Conservation (phyloP, 352 stramenopile genomes). For the Globisporangium polare region DNA sequence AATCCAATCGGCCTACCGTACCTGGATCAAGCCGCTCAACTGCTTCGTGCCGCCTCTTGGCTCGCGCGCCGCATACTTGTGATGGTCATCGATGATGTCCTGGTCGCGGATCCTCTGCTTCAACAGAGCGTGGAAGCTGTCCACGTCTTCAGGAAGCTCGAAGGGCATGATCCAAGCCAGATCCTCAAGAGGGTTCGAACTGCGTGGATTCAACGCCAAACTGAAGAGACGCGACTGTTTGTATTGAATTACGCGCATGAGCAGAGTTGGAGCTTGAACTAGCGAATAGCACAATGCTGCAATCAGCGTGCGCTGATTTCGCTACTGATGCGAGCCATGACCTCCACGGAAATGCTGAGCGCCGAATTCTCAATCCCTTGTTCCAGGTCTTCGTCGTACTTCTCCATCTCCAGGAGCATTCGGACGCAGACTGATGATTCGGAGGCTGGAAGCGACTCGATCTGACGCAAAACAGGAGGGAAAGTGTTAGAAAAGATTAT, state of each 20-base stretch:
- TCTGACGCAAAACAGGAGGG: too few species aligned
- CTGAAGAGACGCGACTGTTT: slow-evolving; percentile 6
- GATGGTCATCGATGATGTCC: slow-evolving; percentile 40
- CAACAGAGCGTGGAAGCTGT: slow-evolving; percentile 45
- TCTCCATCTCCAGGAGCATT: slow-evolving; percentile 62
- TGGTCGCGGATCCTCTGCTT: slow-evolving; percentile 56
- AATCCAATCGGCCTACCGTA: not conserved
- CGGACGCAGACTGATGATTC: slow-evolving; percentile 26
- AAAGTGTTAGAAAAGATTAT: too few species aligned
- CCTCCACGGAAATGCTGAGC: slow-evolving; percentile 44
- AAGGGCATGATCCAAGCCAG: slow-evolving; percentile 20
- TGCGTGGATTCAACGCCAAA: not conserved
- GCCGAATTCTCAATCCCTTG: slow-evolving; percentile 55
- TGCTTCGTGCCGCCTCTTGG: slow-evolving; percentile 8
- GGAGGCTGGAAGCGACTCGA: not conserved
- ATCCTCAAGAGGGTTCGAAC: too few species aligned
- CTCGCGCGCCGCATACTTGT: slow-evolving; percentile 4
- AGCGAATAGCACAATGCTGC: not conserved
- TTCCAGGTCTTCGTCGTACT: slow-evolving; percentile 55
- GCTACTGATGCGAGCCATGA: slow-evolving; percentile 26
- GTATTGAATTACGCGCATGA: not conserved
- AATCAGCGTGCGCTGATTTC: not conserved
- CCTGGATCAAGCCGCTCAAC: slow-evolving; percentile 9
- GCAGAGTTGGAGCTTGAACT: not conserved
- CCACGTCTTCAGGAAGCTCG: slow-evolving; percentile 38